Conservation (phyloP, 495 filamentous ascomycete genomes). For the Apodospora peruviana region DNA sequence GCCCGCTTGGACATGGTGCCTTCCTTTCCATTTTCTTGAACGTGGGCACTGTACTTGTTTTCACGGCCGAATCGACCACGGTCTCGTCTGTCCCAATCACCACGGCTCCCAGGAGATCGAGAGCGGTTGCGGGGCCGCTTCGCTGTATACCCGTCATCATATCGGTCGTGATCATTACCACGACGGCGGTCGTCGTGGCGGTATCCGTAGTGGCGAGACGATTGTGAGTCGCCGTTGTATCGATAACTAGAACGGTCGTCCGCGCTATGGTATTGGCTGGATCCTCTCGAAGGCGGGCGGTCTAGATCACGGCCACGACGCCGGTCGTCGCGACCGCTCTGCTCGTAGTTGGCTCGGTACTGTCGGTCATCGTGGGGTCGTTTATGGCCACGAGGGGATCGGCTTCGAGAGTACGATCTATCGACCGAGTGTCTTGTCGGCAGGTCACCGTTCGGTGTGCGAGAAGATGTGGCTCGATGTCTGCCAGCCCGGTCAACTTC, state of each 20-base stretch:
- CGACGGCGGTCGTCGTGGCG: slow-evolving; percentile 15
- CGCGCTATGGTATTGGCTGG: slow-evolving; percentile 24
- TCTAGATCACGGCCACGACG: slow-evolving; percentile 58
- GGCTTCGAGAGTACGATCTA: slow-evolving; percentile 33
- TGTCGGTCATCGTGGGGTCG: slow-evolving; percentile 57
- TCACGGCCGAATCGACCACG: slow-evolving; percentile 18
- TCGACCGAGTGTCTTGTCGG: slow-evolving; percentile 68
- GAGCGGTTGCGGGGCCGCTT: slow-evolving; percentile 66
- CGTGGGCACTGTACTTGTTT: slow-evolving; percentile 38
- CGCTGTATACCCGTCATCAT: slow-evolving; percentile 39
- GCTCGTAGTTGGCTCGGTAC: slow-evolving; percentile 59
- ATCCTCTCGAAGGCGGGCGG: slow-evolving; percentile 48
- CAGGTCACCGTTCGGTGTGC: slow-evolving; percentile 66
- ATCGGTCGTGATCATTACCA: slow-evolving; percentile 21
- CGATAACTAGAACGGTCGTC: slow-evolving; percentile 49
- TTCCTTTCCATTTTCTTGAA: slow-evolving; percentile 33
- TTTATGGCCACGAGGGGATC: slow-evolving; percentile 55
- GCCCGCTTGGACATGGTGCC: slow-evolving; percentile 24
- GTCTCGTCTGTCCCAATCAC: slow-evolving; percentile 38
- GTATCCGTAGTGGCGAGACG: slow-evolving; percentile 5
- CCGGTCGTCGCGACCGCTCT: slow-evolving; percentile 38
- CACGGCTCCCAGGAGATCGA: slow-evolving; percentile 52
- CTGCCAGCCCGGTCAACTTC: slow-evolving; percentile 62
- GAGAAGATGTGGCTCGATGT: slow-evolving; percentile 67
- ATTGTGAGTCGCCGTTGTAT: slow-evolving; percentile 39